phyloP scores from a whole-genome alignment of 768 basidiomycete genomes.

The Suillus fuscotomentosus region DNA sequence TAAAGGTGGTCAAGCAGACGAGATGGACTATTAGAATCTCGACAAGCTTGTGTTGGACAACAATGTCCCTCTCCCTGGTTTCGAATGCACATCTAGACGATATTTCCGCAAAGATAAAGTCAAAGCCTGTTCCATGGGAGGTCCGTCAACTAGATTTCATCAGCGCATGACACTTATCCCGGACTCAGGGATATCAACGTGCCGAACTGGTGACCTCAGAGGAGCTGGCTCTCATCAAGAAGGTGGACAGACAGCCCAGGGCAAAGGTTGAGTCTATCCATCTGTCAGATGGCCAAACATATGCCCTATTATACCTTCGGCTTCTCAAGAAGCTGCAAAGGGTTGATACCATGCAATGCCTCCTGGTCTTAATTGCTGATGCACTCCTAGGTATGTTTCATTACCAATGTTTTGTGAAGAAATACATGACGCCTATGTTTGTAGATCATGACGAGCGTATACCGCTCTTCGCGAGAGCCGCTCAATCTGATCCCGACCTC shows the following conservation, averaged over 20 bases:
- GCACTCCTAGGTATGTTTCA: constrained; percentile 67
- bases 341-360: constrained; percentile 84
- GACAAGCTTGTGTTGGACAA: constrained; percentile 4
- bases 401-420: background rate
- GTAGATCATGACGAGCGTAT: constrained; percentile 88
- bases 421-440: background rate
- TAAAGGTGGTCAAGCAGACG: background rate
- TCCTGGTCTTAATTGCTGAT: constrained; percentile 86
- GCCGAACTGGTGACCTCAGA: constrained; percentile 87
- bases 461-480: constrained; percentile 64
- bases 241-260: constrained; percentile 78
- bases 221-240: constrained; percentile 86
- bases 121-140: constrained; percentile 96
- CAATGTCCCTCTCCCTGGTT: constrained; percentile 76
- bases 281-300: constrained; percentile 78
- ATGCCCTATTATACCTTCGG: constrained; percentile 86
- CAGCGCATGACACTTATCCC: constrained; percentile 13
- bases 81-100: constrained; percentile 87
- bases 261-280: constrained; percentile 74
- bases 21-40: background rate
- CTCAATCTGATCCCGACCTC: constrained; percentile 69
- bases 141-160: constrained; percentile 37
- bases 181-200: constrained; percentile 85
- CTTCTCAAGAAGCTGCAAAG: constrained; percentile 84
- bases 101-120: constrained; percentile 79